A percentile compares a stretch with the other conserved stretches of the same genome.
These are phyloP conservation scores for Cyclostephanos tholiformis DNA, from an alignment of 108 stramenopile genomes.

Conservation along the genomic window DNA sequence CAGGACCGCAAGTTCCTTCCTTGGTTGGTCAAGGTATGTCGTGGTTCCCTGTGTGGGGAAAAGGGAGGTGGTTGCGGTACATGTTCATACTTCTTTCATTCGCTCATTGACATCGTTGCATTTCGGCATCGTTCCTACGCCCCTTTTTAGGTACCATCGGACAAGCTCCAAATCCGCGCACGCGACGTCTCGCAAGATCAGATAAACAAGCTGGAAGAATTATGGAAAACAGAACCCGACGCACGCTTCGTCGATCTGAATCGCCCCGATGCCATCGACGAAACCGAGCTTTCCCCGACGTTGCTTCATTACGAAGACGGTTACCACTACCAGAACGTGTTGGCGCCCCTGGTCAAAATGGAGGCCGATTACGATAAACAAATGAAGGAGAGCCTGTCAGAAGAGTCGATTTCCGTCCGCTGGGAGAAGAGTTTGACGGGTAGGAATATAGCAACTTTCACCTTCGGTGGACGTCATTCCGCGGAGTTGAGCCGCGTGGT, in stretches of 20 bases:
- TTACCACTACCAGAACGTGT: constrained; percentile 97
- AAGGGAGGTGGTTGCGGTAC: background rate
- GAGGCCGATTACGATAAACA: constrained; percentile 98
- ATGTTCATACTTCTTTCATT: constrained; percentile 14
- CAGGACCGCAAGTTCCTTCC: constrained; percentile 92
- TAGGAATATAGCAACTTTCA: constrained; percentile 85
- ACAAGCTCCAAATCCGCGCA: constrained; percentile 76
- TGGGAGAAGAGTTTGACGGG: constrained; percentile 94
- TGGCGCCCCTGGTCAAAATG: constrained; percentile 96
- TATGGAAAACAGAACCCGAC: constrained; percentile 93
- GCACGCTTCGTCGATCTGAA: constrained; percentile 92
- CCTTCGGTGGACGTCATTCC: constrained; percentile 70
- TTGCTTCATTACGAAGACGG: constrained; percentile 94
- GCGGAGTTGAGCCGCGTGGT: constrained; percentile 82
- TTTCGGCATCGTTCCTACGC: background rate
- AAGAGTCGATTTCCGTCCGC: constrained; percentile 84
- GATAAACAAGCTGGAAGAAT: constrained; percentile 92
- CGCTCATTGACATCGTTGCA: background rate
- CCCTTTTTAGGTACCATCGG: constrained; percentile 62
- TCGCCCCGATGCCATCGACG: constrained; percentile 80
- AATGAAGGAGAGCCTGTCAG: constrained; percentile 91
- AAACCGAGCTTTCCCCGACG: constrained; percentile 87
- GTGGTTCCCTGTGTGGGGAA: background rate
- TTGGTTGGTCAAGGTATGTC: constrained; percentile 86
- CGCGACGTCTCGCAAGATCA: constrained; percentile 89